Conservation (phyloP, 2,329 filamentous ascomycete species). For the Eutypa lata region DNA sequence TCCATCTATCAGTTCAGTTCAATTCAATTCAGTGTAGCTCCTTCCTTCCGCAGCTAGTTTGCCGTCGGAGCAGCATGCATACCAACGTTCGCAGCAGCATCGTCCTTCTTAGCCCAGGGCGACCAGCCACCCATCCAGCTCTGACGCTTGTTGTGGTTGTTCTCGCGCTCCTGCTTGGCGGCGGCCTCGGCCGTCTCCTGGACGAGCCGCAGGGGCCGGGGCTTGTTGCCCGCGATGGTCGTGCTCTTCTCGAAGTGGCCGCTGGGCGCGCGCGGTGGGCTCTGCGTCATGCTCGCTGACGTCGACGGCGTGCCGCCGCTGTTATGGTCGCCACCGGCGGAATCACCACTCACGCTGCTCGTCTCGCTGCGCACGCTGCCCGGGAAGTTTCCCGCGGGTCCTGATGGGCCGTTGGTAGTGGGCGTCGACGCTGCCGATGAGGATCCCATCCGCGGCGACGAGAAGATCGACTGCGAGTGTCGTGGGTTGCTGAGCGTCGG, state of each 20-base stretch:
- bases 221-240: conserved; percentile 67
- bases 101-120: conserved; percentile 47
- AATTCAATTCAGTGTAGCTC: too few relatives aligned
- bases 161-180: conserved; percentile 44
- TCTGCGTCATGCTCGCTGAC: conserved; percentile 30
- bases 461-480: conserved; percentile 63
- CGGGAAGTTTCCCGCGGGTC: conserved; percentile 63
- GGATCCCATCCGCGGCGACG: not conserved
- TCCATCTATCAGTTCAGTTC: too few relatives aligned
- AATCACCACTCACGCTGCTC: conserved; percentile 66
- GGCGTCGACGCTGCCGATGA: conserved; percentile 16
- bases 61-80: conserved; percentile 4
- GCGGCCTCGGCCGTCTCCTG: conserved; percentile 69
- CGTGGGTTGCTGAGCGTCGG: conserved; percentile 56
- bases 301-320: not conserved
- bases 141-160: conserved; percentile 59
- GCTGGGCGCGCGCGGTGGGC: conserved; percentile 46
- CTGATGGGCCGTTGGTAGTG: conserved; percentile 7
- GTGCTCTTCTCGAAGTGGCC: conserved; percentile 48
- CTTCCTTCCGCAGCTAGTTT: not conserved
- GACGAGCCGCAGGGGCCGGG: conserved; percentile 81
- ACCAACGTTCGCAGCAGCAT: too few relatives aligned
- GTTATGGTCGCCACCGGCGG: conserved; percentile 55
- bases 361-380: conserved; percentile 63
- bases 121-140: conserved; percentile 68